phyloP scores from a whole-genome alignment of 306 rosid species.

The Vicia faba region DNA sequence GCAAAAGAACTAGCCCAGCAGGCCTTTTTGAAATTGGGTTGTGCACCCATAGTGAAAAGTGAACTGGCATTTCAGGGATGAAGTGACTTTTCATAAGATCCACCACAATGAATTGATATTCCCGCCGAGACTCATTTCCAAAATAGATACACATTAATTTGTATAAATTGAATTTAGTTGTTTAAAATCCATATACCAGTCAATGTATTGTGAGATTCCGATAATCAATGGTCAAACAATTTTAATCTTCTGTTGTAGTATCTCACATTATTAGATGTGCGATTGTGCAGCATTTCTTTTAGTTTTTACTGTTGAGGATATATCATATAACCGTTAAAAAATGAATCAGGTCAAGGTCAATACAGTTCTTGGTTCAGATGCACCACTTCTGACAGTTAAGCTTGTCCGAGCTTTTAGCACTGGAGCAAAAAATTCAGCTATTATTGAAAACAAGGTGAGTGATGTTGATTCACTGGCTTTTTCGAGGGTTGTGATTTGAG shows the following conservation, averaged over 20 bases:
- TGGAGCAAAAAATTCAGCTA: constrained; percentile 62
- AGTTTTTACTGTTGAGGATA: constrained; percentile 17
- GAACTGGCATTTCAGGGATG: not conserved
- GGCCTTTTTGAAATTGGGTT: not conserved
- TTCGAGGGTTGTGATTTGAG: constrained; percentile 27
- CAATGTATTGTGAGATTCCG: not conserved
- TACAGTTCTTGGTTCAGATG: constrained; percentile 90
- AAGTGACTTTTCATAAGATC: not conserved
- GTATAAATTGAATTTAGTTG: not conserved
- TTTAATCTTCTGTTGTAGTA: constrained; percentile 27
- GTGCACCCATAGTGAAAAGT: not conserved
- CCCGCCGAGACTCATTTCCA: not conserved
- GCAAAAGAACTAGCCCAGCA: not conserved
- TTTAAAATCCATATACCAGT: not conserved
- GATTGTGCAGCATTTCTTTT: constrained; percentile 24
- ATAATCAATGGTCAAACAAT: not conserved
- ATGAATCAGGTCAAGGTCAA: constrained; percentile 78
- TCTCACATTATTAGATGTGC: constrained; percentile 19
- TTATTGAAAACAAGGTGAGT: constrained; percentile 66
- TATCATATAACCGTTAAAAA: constrained; percentile 32
- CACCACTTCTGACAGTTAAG: constrained; percentile 85
- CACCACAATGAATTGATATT: not conserved
- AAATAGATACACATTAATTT: not conserved
- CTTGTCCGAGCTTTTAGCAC: constrained; percentile 66
- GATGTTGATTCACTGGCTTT: constrained; percentile 25